Conservation (phyloP, 805 yeast species). For the Nakazawaea wickerhamii region DNA sequence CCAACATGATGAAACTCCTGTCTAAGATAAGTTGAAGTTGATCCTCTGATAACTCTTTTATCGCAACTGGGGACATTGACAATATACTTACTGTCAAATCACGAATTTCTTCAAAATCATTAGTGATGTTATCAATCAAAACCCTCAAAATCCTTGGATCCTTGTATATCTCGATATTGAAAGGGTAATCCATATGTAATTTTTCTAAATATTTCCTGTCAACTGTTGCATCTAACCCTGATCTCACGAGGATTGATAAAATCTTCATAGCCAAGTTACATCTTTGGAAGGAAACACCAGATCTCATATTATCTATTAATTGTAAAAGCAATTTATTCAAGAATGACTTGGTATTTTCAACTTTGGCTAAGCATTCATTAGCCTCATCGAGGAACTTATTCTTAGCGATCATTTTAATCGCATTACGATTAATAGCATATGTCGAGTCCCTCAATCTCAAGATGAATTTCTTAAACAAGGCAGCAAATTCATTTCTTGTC, state of each 20-base stretch:
- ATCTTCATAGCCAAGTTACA: slow-evolving; percentile 45
- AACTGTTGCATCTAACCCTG: slow-evolving; percentile 52
- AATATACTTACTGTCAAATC: slow-evolving; percentile 41
- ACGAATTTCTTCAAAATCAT: slow-evolving; percentile 77
- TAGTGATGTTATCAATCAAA: slow-evolving; percentile 56
- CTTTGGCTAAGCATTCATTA: slow-evolving; percentile 20
- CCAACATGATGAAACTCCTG: slow-evolving; percentile 25
- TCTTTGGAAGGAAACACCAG: slow-evolving; percentile 55
- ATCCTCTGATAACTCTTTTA: slow-evolving; percentile 19
- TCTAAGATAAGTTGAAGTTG: slow-evolving; percentile 18
- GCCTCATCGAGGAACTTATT: slow-evolving; percentile 36
- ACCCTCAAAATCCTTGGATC: slow-evolving; percentile 34
- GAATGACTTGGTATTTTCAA: slow-evolving; percentile 33
- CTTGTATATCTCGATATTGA: slow-evolving; percentile 37
- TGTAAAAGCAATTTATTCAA: slow-evolving; percentile 32
- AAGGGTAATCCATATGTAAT: slow-evolving; percentile 45
- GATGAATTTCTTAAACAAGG: slow-evolving; percentile 57
- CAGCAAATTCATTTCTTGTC: slow-evolving; percentile 57
- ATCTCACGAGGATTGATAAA: slow-evolving; percentile 37
- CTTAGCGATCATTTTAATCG: slow-evolving; percentile 32
- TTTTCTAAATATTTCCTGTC: slow-evolving; percentile 32
- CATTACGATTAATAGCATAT: slow-evolving; percentile 50
- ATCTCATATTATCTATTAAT: slow-evolving; percentile 36
- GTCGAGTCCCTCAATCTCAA: slow-evolving; percentile 65
- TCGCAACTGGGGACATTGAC: slow-evolving; percentile 34